Conservation (phyloP, 805 yeast species). For the Yamadazyma insecticola region DNA sequence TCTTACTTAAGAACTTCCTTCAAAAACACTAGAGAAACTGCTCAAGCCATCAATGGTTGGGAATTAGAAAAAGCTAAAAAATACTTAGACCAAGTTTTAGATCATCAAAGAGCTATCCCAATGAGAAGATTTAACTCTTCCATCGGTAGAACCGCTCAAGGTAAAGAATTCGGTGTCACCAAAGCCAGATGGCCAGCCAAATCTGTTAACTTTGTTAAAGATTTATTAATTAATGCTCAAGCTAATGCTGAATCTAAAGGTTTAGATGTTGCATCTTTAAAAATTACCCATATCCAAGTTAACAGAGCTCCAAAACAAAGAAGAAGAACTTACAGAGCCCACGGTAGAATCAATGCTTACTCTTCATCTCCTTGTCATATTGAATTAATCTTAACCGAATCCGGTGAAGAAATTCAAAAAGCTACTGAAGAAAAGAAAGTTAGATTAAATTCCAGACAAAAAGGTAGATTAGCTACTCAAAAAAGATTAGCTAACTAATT, state of each 20-base stretch:
- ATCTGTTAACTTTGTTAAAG: constrained; percentile 93
- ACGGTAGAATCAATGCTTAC: constrained; percentile 99
- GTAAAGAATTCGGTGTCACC: constrained; percentile 99
- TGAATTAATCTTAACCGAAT: constrained; percentile 94
- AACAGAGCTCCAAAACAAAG: constrained; percentile 99
- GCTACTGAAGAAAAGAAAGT: constrained; percentile 65
- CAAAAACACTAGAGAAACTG: constrained; percentile 99
- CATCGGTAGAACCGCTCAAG: constrained; percentile 99
- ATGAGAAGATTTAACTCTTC: constrained; percentile 97
- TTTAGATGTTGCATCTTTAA: constrained; percentile 89
- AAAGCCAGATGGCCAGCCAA: constrained; percentile 99
- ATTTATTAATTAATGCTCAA: constrained; percentile 94
- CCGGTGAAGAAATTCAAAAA: constrained; percentile 89
- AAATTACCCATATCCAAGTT: constrained; percentile 97
- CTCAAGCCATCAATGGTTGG: constrained; percentile 98
- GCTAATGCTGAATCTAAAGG: constrained; percentile 99
- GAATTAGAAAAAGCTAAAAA: constrained; percentile 91
- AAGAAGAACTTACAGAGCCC: constrained; percentile 99
- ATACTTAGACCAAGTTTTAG: constrained; percentile 93
- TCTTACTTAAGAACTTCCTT: constrained; percentile 98
- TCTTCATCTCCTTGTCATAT: constrained; percentile 99
- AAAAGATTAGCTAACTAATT: constrained; percentile 60
- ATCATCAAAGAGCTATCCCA: constrained; percentile 99
- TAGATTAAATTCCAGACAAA: constrained; percentile 86
- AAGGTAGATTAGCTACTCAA: constrained; percentile 85